A percentile compares a stretch with the other conserved stretches of the same genome.
phyloP scores from a whole-genome alignment of 2,329 filamentous ascomycete genomes.

The Microcyclospora tardicrescens region DNA sequence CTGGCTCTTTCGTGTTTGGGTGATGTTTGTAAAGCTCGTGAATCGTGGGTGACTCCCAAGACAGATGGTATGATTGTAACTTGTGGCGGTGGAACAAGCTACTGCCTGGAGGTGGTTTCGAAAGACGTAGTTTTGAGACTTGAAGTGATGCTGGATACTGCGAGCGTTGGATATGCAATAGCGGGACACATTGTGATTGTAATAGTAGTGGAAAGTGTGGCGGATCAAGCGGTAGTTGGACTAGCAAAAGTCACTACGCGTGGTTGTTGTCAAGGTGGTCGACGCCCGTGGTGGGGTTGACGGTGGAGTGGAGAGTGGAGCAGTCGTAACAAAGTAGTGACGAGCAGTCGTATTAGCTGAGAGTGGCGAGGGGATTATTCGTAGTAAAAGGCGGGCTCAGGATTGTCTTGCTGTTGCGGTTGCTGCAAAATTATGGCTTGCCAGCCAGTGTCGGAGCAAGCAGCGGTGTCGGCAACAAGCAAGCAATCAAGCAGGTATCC shows the following conservation, averaged over 20 bases:
- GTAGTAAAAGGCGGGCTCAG: constrained; percentile 7
- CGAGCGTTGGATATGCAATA: constrained; percentile 8
- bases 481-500: too few species aligned
- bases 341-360: background rate
- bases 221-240: constrained; percentile 7
- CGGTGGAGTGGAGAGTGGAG: too few species aligned
- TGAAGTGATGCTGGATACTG: constrained; percentile 3
- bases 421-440: background rate
- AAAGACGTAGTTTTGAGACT: too few species aligned
- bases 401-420: constrained; percentile 5
- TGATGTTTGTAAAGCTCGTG: too few species aligned
- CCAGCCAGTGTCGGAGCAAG: constrained; percentile 1
- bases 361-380: constrained; percentile 1
- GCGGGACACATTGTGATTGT: constrained; percentile 15
- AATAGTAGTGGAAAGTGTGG: background rate
- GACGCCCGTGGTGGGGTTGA: background rate
- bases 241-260: constrained; percentile 15
- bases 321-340: too few species aligned
- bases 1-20: constrained; percentile 9
- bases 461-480: constrained; percentile 3
- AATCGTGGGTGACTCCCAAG: too few species aligned
- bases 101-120: too few species aligned
- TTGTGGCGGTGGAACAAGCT: too few species aligned
- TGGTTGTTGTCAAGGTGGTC: constrained; percentile 9
- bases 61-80: too few species aligned